Base-by-base conservation (phyloP, 345 rosid species). In the Heritiera fomes region DNA sequence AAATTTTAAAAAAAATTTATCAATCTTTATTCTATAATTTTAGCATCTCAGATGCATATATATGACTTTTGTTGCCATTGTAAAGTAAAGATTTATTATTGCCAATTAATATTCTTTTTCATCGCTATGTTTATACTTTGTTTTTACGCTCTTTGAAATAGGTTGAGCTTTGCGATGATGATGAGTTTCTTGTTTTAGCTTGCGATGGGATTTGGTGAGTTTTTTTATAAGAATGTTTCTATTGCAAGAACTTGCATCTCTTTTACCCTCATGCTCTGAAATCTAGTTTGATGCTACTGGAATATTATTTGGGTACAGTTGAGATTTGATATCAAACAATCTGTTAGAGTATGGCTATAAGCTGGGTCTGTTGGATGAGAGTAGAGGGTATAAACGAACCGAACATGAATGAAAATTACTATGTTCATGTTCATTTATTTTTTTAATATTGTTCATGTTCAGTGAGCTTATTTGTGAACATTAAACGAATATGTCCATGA, bases 131-230 rank as follows among this genome's bases (percentile, higher is more conserved):
- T 80, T 72, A 65, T 47, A 53, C 61, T 43, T 43, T 60, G 46
- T 40, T 30, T 9, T 9, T 71, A 2, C 74, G 49, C 30, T 65
- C 13, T 74, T 76, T 82, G 74, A 69, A 71, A 76, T 78, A 91
- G 97, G 80, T 92, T 82, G 95, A 91, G 76, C 92, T 92, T 68
- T 85, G 90, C 20, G 91, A 89, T 56, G 97, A 93, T 56, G 97
- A 91, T 80, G 97, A 93, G 38, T 93, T 93, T 87, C 84, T 91
- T 74, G 95, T 90, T 82, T 75, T 93, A 77, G 97, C 97, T 64
- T 93, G 94, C 40, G 97, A 93, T 75, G 97, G 97, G 77, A 89
- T 93, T 75, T 93, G 97, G 95, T 93, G 83, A 87, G 73, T 75
- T 63, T 7, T 61, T 72, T 52, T 3, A 34, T 34, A 34, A 34